These are phyloP conservation scores for Suillus clintonianus DNA, from an alignment of 768 basidiomycete species.

Conservation along the genomic window DNA sequence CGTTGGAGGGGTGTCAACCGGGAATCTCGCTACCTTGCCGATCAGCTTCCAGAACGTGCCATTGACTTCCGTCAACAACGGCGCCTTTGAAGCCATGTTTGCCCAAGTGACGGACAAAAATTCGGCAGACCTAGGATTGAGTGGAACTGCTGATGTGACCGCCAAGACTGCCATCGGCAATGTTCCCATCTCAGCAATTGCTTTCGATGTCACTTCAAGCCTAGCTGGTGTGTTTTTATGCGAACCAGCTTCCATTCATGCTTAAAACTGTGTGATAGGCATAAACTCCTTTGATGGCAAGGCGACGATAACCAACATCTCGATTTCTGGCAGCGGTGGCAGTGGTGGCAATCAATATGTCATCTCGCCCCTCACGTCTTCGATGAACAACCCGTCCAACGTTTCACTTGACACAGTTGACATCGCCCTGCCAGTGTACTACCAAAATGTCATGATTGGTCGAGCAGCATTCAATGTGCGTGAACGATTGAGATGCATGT, in stretches of 20 bases:
- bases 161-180: slow-evolving; percentile 66
- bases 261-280: slow-evolving; percentile 33
- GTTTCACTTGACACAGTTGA: slow-evolving; percentile 60
- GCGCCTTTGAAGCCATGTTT: slow-evolving; percentile 57
- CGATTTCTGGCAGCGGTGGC: slow-evolving; percentile 66
- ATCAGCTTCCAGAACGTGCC: slow-evolving; percentile 59
- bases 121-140: slow-evolving; percentile 47
- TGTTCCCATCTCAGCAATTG: slow-evolving; percentile 64
- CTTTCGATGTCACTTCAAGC: slow-evolving; percentile 58
- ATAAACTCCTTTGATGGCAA: slow-evolving; percentile 60
- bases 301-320: slow-evolving; percentile 55
- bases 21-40: slow-evolving; percentile 60
- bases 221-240: slow-evolving; percentile 45
- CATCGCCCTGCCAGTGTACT: slow-evolving; percentile 60
- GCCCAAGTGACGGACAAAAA: slow-evolving; percentile 55
- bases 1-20: slow-evolving; percentile 67
- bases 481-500: not conserved
- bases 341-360: slow-evolving; percentile 61
- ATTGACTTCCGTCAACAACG: slow-evolving; percentile 56
- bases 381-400: slow-evolving; percentile 67
- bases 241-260: not conserved
- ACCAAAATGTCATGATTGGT: slow-evolving; percentile 56
- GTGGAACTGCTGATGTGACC: slow-evolving; percentile 58
- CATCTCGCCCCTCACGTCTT: slow-evolving; percentile 55
- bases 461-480: slow-evolving; percentile 59